Base-by-base conservation (phyloP, 106 monocot genomes). In the Dioscorea alata region DNA sequence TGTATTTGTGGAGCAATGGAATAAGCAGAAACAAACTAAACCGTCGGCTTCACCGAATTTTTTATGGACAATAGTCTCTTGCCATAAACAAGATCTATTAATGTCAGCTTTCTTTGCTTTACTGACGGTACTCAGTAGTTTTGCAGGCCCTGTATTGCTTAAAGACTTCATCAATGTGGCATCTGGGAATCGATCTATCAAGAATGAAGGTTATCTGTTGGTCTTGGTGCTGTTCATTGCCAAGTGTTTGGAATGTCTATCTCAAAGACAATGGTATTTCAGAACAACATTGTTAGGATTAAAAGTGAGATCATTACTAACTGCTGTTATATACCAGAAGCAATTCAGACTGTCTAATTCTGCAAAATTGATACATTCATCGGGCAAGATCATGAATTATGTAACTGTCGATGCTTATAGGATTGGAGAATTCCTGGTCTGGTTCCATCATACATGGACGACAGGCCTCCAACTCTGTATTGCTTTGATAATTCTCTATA, bases 221-320 rank as follows among this genome's bases (percentile, higher is more conserved):
- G 89, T 89, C 4, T 50, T 87, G 2, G 79, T 60, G 12, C 33
- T 92, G 67, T 99, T 92, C 64, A 23, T 81, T 14, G 75, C 78
- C 21, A 99, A 99, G 73, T 79, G 76, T 51, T 60, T 89, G 17
- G 97, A 99, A 59, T 99, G 92, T 18, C n/a, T 99, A 50, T 87
- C 97, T 0, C 97, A 99, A 61, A 84, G 97, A 66, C 92, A 87
- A 70, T 99, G 92, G 97, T 92, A 81, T 42, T 99, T 99, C 24
- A 79, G 89, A 20, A 74, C 82, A 17, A 73, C 92, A 70, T 74
- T 73, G 60, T 42, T 99, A 49, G 97, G 92, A 20, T 78, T 92
- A 20, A 81, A 87, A 61, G 60, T 99, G 22, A 85, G 92, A 75
- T 99, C 97, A 62, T 42, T 87, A 65, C 33, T 99, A 65, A 83